These are phyloP conservation scores for Lentinula sp. DNA, from an alignment of 768 basidiomycete species.

Conservation along the genomic window DNA sequence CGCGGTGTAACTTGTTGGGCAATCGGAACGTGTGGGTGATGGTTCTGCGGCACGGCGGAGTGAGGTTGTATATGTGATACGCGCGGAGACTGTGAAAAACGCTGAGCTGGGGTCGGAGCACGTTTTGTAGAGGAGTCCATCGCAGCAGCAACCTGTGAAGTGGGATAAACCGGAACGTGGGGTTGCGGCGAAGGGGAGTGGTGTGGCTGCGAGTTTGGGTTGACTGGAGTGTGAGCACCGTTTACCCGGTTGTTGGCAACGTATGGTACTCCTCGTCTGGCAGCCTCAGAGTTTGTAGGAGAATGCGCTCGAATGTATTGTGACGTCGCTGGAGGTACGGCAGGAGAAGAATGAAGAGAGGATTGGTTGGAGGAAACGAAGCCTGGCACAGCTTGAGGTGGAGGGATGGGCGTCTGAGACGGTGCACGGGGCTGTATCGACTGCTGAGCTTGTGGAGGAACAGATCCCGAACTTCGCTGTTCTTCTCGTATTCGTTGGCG, in stretches of 20 bases:
- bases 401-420: constrained; percentile 22
- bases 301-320: constrained; percentile 25
- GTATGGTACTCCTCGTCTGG: constrained; percentile 19
- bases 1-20: neutral
- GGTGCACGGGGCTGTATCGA: constrained; percentile 16
- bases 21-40: neutral
- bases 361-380: neutral
- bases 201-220: constrained; percentile 21
- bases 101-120: constrained; percentile 29
- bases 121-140: constrained; percentile 17
- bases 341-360: constrained; percentile 7
- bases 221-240: constrained; percentile 28
- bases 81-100: constrained; percentile 13
- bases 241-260: constrained; percentile 19
- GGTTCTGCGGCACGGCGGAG: neutral
- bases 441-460: constrained; percentile 14
- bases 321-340: constrained; percentile 13
- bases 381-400: constrained; percentile 11
- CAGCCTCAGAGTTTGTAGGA: constrained; percentile 22
- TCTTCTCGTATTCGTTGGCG: constrained; percentile 10
- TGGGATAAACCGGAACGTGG: constrained; percentile 23
- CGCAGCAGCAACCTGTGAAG: constrained; percentile 26
- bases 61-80: constrained; percentile 14
- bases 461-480: neutral
- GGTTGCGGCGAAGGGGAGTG: constrained; percentile 25